These are phyloP conservation scores for Apiotrichum brassicae DNA, from an alignment of 1,284 basidiomycete genomes.

Conservation along the genomic window DNA sequence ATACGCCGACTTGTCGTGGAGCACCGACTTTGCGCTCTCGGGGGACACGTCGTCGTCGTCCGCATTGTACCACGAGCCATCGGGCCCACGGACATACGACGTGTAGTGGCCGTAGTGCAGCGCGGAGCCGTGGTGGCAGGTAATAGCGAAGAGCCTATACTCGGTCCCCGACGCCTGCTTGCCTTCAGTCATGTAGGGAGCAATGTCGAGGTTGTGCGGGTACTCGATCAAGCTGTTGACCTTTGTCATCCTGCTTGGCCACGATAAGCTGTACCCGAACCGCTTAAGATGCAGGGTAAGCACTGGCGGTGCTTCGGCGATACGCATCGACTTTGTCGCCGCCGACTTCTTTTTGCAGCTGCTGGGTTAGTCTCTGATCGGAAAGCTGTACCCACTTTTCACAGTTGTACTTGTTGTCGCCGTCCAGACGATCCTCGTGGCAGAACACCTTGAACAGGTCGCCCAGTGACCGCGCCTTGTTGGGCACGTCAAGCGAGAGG, in stretches of 20 bases:
- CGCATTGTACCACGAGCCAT: constrained; percentile 80
- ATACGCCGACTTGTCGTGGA: constrained; percentile 76
- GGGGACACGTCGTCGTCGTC: constrained; percentile 75
- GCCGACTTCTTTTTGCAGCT: constrained; percentile 43
- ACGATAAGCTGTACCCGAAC: constrained; percentile 53
- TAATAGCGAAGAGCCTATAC: constrained; percentile 88
- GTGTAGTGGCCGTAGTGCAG: constrained; percentile 96
- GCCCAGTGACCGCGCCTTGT: constrained; percentile 55
- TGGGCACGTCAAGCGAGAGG: constrained; percentile 75
- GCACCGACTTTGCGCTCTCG: constrained; percentile 47
- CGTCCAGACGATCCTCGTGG: constrained; percentile 73
- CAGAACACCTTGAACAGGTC: constrained; percentile 79
- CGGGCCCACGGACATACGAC: constrained; percentile 68
- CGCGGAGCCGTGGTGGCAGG: constrained; percentile 85
- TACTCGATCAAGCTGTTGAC: constrained; percentile 72
- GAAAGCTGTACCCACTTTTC: constrained; percentile 67
- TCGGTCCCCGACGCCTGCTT: constrained; percentile 54
- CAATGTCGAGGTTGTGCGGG: constrained; percentile 68
- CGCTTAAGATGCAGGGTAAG: constrained; percentile 96
- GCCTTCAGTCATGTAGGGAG: constrained; percentile 75
- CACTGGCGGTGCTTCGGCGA: constrained; percentile 82
- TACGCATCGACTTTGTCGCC: constrained; percentile 50
- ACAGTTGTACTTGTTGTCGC: constrained; percentile 95
- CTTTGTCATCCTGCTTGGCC: constrained; percentile 66
- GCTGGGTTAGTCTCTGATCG: not conserved